Conservation (phyloP, 176 grass and related monocot species). For the Carex pumila region DNA sequence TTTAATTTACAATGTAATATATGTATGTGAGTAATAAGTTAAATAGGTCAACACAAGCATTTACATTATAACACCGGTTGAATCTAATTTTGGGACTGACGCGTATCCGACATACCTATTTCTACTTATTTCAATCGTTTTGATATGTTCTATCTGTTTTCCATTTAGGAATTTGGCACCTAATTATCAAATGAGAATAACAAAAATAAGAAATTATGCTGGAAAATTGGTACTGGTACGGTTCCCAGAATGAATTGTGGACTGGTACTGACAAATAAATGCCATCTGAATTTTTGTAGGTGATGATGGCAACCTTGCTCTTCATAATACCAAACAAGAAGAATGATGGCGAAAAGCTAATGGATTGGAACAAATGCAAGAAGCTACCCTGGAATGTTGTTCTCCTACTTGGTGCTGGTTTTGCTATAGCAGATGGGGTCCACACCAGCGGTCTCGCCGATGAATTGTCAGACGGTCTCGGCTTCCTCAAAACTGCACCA, state of each 20-base stretch:
- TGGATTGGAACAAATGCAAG: constrained; percentile 98
- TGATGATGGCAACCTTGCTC: constrained; percentile 78
- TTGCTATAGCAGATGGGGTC: constrained; percentile 78
- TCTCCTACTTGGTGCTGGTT: constrained; percentile 82
- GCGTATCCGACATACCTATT: not conserved
- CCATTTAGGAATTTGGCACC: not conserved
- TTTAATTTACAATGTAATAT: not conserved
- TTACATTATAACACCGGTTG: not conserved
- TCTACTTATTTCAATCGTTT: not conserved
- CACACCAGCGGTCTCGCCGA: constrained; percentile 53
- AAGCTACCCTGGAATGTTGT: constrained; percentile 83
- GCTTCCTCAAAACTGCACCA: constrained; percentile 44
- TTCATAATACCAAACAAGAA: constrained; percentile 84
- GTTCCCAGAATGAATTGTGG: not conserved
- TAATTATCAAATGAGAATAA: not conserved
- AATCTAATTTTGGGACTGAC: not conserved
- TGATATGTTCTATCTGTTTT: not conserved
- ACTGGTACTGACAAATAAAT: not conserved
- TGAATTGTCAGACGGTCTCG: constrained; percentile 30
- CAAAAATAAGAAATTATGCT: not conserved
- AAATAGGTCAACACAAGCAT: not conserved
- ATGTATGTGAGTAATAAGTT: not conserved
- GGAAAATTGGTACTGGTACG: not conserved
- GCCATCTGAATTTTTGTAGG: constrained; percentile 27
- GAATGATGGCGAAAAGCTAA: constrained; percentile 60